phyloP scores from a whole-genome alignment of 2,329 filamentous ascomycete genomes.

The Fusarium oligoseptatum region DNA sequence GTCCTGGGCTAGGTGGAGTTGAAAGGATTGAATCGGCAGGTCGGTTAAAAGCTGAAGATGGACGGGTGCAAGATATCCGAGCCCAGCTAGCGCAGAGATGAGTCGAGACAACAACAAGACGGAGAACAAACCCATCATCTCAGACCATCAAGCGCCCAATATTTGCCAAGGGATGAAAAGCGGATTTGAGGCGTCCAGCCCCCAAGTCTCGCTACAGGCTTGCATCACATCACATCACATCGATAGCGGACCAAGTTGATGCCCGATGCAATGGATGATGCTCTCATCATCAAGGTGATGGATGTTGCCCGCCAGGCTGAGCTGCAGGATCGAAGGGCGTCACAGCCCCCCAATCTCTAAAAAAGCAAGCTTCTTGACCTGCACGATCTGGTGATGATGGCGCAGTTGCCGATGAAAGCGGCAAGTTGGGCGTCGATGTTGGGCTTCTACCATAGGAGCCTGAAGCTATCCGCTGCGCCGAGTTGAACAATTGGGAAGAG shows the following conservation, averaged over 20 bases:
- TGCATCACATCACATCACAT: constrained; percentile 17
- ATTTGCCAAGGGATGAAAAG: constrained; percentile 1
- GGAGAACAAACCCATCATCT: neutral
- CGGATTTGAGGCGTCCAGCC: neutral
- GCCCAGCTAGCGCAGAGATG: constrained; percentile 7
- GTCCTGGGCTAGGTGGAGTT: constrained; percentile 15
- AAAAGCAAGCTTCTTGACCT: constrained; percentile 4
- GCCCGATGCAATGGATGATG: constrained; percentile 25
- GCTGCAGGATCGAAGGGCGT: neutral
- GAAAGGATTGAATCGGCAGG: constrained; percentile 22
- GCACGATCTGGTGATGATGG: constrained; percentile 15
- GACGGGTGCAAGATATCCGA: constrained; percentile 5
- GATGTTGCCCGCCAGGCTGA: too few species aligned
- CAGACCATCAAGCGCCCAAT: neutral
- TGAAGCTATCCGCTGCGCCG: neutral
- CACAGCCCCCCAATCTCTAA: constrained; percentile 6
- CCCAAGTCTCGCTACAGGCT: constrained; percentile 10
- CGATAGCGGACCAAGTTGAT: constrained; percentile 34
- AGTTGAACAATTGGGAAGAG: neutral
- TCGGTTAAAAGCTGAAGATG: constrained; percentile 10
- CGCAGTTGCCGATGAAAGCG: constrained; percentile 5
- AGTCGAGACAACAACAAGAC: constrained; percentile 13
- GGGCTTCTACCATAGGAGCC: constrained; percentile 14
- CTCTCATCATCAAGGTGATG: neutral
- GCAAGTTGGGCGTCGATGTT: constrained; percentile 32